A percentile compares a stretch with the other conserved stretches of the same genome.
Evolutionary conservation across 1,139 yeast species (phyloP).

Genomic region (Geotrichum europaeum): DNA sequence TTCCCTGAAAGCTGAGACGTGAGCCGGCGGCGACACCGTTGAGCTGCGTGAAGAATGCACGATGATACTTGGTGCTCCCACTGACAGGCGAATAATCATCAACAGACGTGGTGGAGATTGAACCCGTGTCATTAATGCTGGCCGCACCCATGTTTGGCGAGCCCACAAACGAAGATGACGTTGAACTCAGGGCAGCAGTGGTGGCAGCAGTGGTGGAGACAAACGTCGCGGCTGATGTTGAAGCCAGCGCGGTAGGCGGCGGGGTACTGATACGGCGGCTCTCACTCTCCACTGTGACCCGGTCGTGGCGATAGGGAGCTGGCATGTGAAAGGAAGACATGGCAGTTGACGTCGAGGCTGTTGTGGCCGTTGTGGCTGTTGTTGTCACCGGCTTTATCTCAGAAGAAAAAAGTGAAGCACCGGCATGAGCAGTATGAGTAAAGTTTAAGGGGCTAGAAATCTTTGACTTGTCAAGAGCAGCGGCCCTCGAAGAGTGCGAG

Average conservation of each 20-base stretch:
- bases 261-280: not conserved
- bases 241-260: not conserved
- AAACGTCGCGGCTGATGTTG: not conserved
- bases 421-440: constrained; percentile 13
- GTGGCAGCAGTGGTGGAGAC: too few species aligned
- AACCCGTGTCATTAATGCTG: not conserved
- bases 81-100: constrained; percentile 5
- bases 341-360: not conserved
- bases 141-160: constrained; percentile 1
- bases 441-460: constrained; percentile 13
- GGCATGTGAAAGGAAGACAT: not conserved
- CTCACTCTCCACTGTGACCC: not conserved
- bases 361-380: not conserved
- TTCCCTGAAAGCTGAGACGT: constrained; percentile 4
- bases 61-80: not conserved
- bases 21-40: not conserved
- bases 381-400: not conserved
- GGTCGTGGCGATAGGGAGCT: constrained; percentile 2
- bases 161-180: constrained; percentile 5
- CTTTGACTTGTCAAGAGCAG: not conserved
- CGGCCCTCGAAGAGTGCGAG: too few species aligned
- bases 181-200: too few species aligned
- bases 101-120: constrained; percentile 8
- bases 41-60: not conserved
- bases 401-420: constrained; percentile 1